phyloP scores from a whole-genome alignment of 345 rosid genomes.

The Erodium maritimum region DNA sequence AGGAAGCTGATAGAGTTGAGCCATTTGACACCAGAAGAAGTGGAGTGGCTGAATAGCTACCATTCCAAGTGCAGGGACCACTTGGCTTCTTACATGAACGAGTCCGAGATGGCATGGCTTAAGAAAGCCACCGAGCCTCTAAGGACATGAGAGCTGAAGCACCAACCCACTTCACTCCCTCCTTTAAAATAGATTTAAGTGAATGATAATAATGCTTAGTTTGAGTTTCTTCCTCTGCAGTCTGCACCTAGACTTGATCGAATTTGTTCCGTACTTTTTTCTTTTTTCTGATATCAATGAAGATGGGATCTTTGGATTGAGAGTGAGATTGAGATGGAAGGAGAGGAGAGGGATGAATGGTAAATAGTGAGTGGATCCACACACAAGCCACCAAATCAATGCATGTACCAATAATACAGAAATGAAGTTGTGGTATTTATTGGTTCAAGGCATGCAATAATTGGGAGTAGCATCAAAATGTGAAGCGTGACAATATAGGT shows the following conservation, averaged over 20 bases:
- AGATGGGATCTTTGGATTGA: too few species aligned
- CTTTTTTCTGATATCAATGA: too few species aligned
- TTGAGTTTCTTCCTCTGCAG: too few species aligned
- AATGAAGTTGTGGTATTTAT: neutral
- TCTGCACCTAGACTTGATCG: too few species aligned
- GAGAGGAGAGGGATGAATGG: too few species aligned
- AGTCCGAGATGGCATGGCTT: constrained; percentile 70
- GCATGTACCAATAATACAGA: neutral
- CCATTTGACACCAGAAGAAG: constrained; percentile 49
- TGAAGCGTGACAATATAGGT: neutral
- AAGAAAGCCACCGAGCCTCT: constrained; percentile 75
- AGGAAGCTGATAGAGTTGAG: constrained; percentile 58
- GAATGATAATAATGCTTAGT: too few species aligned
- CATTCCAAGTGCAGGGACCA: constrained; percentile 65
- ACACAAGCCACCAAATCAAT: too few species aligned
- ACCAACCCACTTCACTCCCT: neutral
- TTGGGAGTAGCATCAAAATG: neutral
- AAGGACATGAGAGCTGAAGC: constrained; percentile 14
- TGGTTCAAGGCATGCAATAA: neutral
- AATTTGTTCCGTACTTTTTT: too few species aligned
- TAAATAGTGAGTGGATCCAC: too few species aligned
- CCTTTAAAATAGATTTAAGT: too few species aligned
- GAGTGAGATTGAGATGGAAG: too few species aligned
- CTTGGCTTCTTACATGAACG: constrained; percentile 55
- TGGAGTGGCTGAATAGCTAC: constrained; percentile 67